Conservation (phyloP, 2,329 filamentous ascomycete genomes). For the Fusarium lateritium region DNA sequence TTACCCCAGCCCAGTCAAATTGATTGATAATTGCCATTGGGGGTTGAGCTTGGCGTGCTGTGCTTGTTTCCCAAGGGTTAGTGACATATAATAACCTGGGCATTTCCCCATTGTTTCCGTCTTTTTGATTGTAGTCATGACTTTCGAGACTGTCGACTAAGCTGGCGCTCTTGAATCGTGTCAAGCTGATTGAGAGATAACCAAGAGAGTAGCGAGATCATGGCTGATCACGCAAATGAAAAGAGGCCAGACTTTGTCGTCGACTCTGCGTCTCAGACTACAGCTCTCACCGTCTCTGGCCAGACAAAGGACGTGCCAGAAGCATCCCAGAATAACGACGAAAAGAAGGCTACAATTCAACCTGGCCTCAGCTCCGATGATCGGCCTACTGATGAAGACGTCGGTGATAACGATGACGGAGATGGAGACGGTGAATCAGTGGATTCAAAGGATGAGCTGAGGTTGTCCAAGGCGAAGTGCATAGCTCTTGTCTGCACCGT, state of each 20-base stretch:
- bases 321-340: slow-evolving; percentile 16
- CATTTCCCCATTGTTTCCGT: slow-evolving; percentile 24
- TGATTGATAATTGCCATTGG: slow-evolving; percentile 32
- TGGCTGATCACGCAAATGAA: slow-evolving; percentile 27
- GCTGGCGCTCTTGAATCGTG: too few relatives aligned
- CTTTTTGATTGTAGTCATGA: neutral
- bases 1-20: slow-evolving; percentile 19
- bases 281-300: slow-evolving; percentile 10
- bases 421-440: slow-evolving; percentile 36
- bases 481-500: slow-evolving; percentile 69
- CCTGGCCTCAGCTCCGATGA: slow-evolving; percentile 7
- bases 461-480: slow-evolving; percentile 65
- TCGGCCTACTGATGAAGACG: neutral
- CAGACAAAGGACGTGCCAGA: slow-evolving; percentile 10
- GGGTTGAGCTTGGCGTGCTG: slow-evolving; percentile 29
- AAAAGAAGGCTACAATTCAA: slow-evolving; percentile 25
- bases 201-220: neutral
- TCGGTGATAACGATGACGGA: slow-evolving; percentile 3
- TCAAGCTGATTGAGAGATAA: neutral
- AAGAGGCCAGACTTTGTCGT: slow-evolving; percentile 26
- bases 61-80: slow-evolving; percentile 1
- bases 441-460: slow-evolving; percentile 49
- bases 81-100: slow-evolving; percentile 36
- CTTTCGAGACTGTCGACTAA: neutral
- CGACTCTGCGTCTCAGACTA: slow-evolving; percentile 11